Evolutionary conservation across 805 yeast genomes (phyloP), one percentile per base, ranked within the genome.

Genomic region (Metschnikowia reukaufii): DNA sequence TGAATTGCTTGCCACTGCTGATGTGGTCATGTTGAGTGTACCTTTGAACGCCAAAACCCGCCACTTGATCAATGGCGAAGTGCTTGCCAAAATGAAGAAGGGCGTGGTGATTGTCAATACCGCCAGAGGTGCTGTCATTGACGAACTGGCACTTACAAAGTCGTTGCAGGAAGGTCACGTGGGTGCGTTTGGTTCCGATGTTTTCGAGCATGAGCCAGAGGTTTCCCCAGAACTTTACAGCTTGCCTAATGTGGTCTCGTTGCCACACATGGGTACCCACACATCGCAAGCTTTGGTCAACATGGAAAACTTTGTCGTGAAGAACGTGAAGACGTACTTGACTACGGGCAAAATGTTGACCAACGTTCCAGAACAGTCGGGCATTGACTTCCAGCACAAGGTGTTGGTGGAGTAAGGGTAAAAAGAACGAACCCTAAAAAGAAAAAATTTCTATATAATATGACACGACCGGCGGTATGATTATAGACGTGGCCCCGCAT

Each of bases 261-360:
- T 87, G 54, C 97, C 97, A 13, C 97, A 90, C 64, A 82, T 88
- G 85, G 97, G 96, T 21, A 88, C 96, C 0, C 82, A 82, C 62
- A 73, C 92, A 4, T 66, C 67, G 43, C 95, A 89, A 66, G 86
- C 96, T 3, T 79, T 86, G 59, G 68, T 73, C 55, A 77, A 78
- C 56, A 88, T 94, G 96, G 97, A 91, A 68, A 82, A 79, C 56
- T 80, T 80, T 63, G 88, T 84, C 27, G 82, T 87, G 21, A 75
- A 76, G 27, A 94, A 92, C 64, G 81, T 88, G 7, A 67, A 70
- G 36, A 64, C 72, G n/a, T 83, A 69, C 39, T 58, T 88, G 31
- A 64, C 68, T 12, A 76, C 83, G 0, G 96, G 96, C 6, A 82
- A 80, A 62, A 88, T 92, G 6, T 64, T 77, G 48, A 72, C 87